Conservation (phyloP, 805 yeast species). For the Ogataea parapolymorpha region DNA sequence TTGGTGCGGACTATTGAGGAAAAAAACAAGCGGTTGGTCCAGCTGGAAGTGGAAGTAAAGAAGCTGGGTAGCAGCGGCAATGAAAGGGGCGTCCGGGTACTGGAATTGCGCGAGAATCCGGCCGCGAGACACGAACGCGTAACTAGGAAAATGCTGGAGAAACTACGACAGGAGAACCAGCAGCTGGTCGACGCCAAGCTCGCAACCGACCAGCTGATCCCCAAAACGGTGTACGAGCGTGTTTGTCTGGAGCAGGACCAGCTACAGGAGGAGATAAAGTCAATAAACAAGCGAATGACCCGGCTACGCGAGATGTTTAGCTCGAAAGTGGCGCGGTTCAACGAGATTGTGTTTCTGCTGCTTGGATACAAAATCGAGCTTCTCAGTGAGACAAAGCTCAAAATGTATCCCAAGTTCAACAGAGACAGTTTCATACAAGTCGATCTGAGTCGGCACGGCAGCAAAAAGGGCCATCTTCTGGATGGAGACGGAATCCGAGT, state of each 20-base stretch:
- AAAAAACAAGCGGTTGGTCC: neutral
- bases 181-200: conserved; percentile 38
- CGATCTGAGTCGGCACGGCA: conserved; percentile 14
- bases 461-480: conserved; percentile 3
- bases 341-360: conserved; percentile 61
- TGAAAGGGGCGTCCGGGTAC: conserved; percentile 39
- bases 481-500: conserved; percentile 14
- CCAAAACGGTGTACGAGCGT: conserved; percentile 46
- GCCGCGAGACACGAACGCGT: conserved; percentile 57
- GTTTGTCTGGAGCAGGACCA: conserved; percentile 50
- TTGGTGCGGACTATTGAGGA: conserved; percentile 1
- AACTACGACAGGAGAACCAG: conserved; percentile 55
- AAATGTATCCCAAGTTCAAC: conserved; percentile 36
- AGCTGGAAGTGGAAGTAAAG: neutral
- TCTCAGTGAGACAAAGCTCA: conserved; percentile 50
- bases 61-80: neutral
- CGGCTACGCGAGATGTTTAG: conserved; percentile 58
- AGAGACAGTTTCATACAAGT: conserved; percentile 22
- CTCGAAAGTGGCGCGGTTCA: conserved; percentile 66
- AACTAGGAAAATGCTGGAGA: conserved; percentile 48
- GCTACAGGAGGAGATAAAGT: conserved; percentile 45
- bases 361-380: conserved; percentile 76
- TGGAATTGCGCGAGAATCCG: conserved; percentile 69
- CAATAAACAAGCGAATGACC: conserved; percentile 47
- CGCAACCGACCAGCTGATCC: conserved; percentile 1